Base-by-base conservation (phyloP, 2,329 filamentous ascomycete species). In the Curvularia eragrostidis region DNA sequence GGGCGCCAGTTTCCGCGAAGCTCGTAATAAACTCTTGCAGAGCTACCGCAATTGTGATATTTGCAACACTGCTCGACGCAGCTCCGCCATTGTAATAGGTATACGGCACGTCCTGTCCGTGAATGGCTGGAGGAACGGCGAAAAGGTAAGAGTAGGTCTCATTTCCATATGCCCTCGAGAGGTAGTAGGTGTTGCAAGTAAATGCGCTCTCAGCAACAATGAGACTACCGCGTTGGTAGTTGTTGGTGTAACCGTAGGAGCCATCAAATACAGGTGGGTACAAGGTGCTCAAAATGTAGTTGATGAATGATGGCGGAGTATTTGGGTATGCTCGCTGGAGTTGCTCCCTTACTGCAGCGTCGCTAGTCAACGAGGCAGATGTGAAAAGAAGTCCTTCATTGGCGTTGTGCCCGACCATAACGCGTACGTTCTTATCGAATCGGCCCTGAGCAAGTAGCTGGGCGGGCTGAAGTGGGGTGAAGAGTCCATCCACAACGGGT, bases 61-160 rank as follows among this genome's bases (percentile, higher is more conserved):
- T 78, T 26, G 49, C 49, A 10, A 73, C 70, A 39, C 48, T 55
- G 30, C 15, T 23, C 2, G 46, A 42, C 8, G 56, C 30, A 15
- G 63, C 63, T 3, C 72, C 73, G 24, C 73, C 77, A 41, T 81
- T 79, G 73, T 80, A 87, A 72, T 82, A 86, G 0, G 82, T 84
- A 62, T 84, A 86, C 0, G 77, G 58, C 3, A 84, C 63, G 62
- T 87, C 85, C 49, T 78, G 70, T 18, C 80, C 83, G 65, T 87
- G 85, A 34, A 84, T 74, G 7, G 78, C 83, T 0, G 84, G 84
- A 0, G 81, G 80, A 1, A 84, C 77, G 21, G 79, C 75, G 65
- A 86, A 87, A 23, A 81, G 70, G 73, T 87, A 86, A 1, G 77
- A 76, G 67, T 82, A 83, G 0, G 82, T 82, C 9, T 77, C 49